Percentiles rank a stretch among this genome's conserved stretches.
Evolutionary conservation across 192 early-diverging fungal species (phyloP).

Genomic region (Podila clonocystis): DNA sequence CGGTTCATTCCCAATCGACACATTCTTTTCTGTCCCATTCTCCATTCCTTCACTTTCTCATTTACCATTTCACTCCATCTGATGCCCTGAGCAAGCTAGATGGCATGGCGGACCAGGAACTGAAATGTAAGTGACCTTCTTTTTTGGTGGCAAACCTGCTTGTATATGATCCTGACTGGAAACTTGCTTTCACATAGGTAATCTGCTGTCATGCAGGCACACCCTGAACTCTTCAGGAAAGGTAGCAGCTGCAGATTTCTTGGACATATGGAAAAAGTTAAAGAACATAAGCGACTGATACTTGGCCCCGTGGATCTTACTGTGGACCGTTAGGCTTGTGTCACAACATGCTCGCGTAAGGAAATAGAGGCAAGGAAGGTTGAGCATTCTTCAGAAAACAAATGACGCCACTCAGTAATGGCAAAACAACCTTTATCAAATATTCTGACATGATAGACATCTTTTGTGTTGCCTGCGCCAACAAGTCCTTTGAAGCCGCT

Average conservation of each 20-base stretch:
- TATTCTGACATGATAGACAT: constrained; percentile 56
- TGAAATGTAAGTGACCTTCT: constrained; percentile 12
- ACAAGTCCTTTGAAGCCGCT: constrained; percentile 55
- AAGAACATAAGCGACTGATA: neutral
- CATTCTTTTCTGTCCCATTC: neutral
- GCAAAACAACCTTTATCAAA: no score
- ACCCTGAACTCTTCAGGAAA: constrained; percentile 18
- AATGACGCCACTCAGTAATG: no score
- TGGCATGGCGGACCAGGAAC: constrained; percentile 31
- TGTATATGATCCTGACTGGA: neutral
- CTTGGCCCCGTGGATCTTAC: neutral
- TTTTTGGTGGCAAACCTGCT: neutral
- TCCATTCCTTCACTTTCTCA: neutral
- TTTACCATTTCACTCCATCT: neutral
- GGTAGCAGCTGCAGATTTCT: neutral
- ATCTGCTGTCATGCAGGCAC: constrained; percentile 19
- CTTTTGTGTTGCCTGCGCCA: constrained; percentile 73
- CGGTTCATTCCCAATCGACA: neutral
- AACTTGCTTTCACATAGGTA: constrained; percentile 6
- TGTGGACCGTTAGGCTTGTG: constrained; percentile 52
- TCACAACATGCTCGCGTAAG: constrained; percentile 77
- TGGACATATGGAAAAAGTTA: neutral
- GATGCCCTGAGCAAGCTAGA: neutral
- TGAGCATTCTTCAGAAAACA: no score
- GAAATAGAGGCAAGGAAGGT: no score